Evolutionary conservation across 768 basidiomycete species (phyloP), one percentile per base, ranked within the genome.

Genomic region (Zangia roseola): DNA sequence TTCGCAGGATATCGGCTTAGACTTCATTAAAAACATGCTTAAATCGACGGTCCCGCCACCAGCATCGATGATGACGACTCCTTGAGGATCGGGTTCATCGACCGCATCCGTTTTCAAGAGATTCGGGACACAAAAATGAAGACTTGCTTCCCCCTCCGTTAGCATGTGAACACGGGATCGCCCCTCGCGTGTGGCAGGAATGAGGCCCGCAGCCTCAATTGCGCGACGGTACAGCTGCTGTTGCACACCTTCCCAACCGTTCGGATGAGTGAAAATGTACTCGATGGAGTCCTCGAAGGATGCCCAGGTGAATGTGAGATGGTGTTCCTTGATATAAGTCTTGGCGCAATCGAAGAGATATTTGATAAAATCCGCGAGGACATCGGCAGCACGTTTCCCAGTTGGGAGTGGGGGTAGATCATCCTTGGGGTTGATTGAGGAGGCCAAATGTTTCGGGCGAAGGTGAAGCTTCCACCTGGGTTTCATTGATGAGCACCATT

Each of bases 11-110:
- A 55, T 33, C 7, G 55, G 56, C 6, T 52, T 57, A 2, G 57
- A 31, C 2, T 44, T 62, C 39, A 60, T 62, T 5, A 45, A 63
- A 62, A 59, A 73, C 45, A 62, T 69, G 53, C 74, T 77, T 10
- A 70, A 23, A 46, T 71, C 71, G 14, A 69, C 50, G 5, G 67
- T 72, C 3, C 64, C 62, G 2, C 74, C 71, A 10, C 77, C 78
- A 9, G 52, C 57, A 55, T 78, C 77, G 17, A 77, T 64, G 25
- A 79, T 57, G 5, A 77, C 64, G 6, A 77, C 53, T 1, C 68
- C 68, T 14, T 62, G 43, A 2, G 63, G 65, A 0, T 56, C 69
- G 71, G 54, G 16, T 10, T 26, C 31, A 13, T 20, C 16, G 5
- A 6, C 25, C 12, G 21, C 23, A 23, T 55, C 35, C 2, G 23